Evolutionary conservation across 2,329 filamentous ascomycete genomes (phyloP), one percentile per base, ranked within the genome.

Genomic region (Aureobasidium uvarum): DNA sequence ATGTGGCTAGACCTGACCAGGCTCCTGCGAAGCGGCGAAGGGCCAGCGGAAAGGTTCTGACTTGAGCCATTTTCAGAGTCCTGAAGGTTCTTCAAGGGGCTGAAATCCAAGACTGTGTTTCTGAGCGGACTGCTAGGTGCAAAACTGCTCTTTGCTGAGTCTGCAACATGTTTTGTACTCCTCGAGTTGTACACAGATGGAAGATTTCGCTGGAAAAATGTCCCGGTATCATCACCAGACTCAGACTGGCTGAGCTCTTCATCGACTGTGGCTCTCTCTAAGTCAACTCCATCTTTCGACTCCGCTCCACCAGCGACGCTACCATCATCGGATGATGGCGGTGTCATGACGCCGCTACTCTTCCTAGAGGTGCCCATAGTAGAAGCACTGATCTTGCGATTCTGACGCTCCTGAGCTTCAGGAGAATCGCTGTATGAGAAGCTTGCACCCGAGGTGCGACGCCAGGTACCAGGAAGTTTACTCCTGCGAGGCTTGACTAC

Each of bases 381-480:
- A 13, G 65, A 55, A 7, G 43, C 45, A 39, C 67, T 68, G 38
- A 48, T n/a, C n/a, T 68, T 65, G 28, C 66, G 67, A 33, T 23
- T 62, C 25, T 33, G 20, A 28, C 48, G 39, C 7, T 33, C 31
- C n/a, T 69, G 66, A 16, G 66, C 62, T 38, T 74, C 75, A 20
- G 74, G 72, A 56, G 75, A 77, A 48, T 80, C 76, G 25, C 74
- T 72, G 66, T 78, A 77, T 8, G 73, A 71, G 48, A 75, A 77
- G 56, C 79, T 71, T 56, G 69, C 75, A 5, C 72, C 74, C 41
- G 72, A 78, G 23, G 71, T 76, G n/a, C 76, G 73, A 48, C 79
- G 76, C 76, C 79, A 79, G 3, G 78, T 79, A 18, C 74, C 72
- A 41, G 78, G 76, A 33, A 79, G 72, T 65, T 79, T 80, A 18